A percentile compares a stretch with the other conserved stretches of the same genome.
These are phyloP conservation scores for Phanerochaete sordida DNA, from an alignment of 768 basidiomycete genomes.

Conservation along the genomic window DNA sequence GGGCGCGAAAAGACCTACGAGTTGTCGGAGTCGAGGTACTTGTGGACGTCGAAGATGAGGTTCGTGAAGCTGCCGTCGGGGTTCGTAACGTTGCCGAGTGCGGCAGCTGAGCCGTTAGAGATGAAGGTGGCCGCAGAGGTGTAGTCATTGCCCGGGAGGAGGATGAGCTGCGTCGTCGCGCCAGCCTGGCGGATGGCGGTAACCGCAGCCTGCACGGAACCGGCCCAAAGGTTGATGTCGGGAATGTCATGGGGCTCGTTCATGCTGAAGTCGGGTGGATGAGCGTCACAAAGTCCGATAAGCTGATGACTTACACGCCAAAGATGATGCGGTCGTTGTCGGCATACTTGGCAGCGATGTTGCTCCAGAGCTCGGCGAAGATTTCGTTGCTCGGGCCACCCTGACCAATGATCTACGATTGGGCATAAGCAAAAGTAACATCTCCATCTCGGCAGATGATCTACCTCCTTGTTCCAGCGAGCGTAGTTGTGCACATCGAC, in stretches of 20 bases:
- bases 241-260: conserved; percentile 63
- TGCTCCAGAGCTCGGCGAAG: conserved; percentile 51
- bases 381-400: conserved; percentile 54
- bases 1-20: conserved; percentile 21
- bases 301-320: conserved; percentile 36
- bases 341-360: conserved; percentile 48
- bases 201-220: conserved; percentile 51
- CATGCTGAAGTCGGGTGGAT: conserved; percentile 35
- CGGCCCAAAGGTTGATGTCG: conserved; percentile 45
- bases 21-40: conserved; percentile 55
- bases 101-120: conserved; percentile 46
- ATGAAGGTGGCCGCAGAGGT: conserved; percentile 48
- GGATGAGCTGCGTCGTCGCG: conserved; percentile 51
- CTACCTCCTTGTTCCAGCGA: conserved; percentile 44
- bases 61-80: conserved; percentile 41
- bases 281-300: not conserved
- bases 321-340: conserved; percentile 39
- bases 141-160: conserved; percentile 57
- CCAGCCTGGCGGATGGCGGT: conserved; percentile 57
- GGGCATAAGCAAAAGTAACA: not conserved
- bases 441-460: conserved; percentile 1
- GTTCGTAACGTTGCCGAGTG: conserved; percentile 42
- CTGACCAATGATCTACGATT: conserved; percentile 49
- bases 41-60: conserved; percentile 61
- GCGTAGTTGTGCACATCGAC: conserved; percentile 64